Conservation (phyloP, 768 basidiomycete species). For the Lentinula sp. region DNA sequence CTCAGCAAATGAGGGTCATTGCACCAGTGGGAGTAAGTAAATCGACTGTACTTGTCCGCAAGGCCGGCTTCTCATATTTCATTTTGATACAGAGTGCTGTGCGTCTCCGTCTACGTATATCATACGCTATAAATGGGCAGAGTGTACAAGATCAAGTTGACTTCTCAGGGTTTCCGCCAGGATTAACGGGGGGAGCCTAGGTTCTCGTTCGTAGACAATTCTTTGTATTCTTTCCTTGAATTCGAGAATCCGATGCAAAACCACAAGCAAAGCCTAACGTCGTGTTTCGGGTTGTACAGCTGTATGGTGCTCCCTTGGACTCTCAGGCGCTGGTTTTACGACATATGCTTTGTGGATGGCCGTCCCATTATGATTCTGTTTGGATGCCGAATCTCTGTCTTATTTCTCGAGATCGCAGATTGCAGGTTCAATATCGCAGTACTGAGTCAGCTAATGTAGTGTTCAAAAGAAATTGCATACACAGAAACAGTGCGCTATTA, state of each 20-base stretch:
- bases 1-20: conserved; percentile 91
- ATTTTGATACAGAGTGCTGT: conserved; percentile 58
- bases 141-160: conserved; percentile 88
- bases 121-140: conserved; percentile 65
- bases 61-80: not conserved
- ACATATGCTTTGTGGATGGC: too few relatives aligned
- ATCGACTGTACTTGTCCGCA: not conserved
- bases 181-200: conserved; percentile 45
- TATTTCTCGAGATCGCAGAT: too few relatives aligned
- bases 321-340: too few relatives aligned
- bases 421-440: too few relatives aligned
- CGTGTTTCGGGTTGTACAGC: too few relatives aligned
- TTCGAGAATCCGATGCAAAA: not conserved
- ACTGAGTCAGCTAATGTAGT: too few relatives aligned
- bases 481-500: too few relatives aligned
- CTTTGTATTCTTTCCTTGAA: not conserved
- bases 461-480: too few relatives aligned
- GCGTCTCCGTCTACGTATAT: conserved; percentile 80
- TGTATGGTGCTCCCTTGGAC: too few relatives aligned
- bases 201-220: not conserved
- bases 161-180: conserved; percentile 84
- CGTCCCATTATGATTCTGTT: too few relatives aligned
- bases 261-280: too few relatives aligned
- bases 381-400: too few relatives aligned
- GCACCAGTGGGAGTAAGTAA: conserved; percentile 79